Percentiles rank a stretch among this genome's conserved stretches.
These are phyloP conservation scores for Boletales sp. DNA, from an alignment of 768 basidiomycete species.

Conservation along the genomic window DNA sequence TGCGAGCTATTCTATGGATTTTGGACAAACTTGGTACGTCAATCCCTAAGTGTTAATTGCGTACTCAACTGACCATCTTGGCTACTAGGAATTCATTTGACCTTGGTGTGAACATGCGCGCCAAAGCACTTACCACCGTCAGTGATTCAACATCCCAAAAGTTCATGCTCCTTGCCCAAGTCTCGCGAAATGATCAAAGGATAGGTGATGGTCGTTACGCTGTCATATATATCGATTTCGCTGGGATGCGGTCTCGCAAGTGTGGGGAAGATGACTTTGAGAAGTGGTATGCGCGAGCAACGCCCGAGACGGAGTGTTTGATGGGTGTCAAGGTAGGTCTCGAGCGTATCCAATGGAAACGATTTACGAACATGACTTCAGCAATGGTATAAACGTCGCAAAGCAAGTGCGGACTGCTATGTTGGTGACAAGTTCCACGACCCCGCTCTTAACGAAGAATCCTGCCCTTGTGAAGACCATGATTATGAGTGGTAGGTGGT, in stretches of 20 bases:
- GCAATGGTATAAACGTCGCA: slow-evolving; percentile 95
- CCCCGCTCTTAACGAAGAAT: slow-evolving; percentile 78
- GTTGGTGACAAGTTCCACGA: slow-evolving; percentile 88
- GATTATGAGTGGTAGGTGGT: slow-evolving; percentile 89
- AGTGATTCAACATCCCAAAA: slow-evolving; percentile 97
- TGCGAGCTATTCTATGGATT: slow-evolving; percentile 76
- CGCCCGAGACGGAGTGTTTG: slow-evolving; percentile 67
- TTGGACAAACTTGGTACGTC: slow-evolving; percentile 81
- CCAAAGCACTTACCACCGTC: slow-evolving; percentile 78
- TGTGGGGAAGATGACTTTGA: slow-evolving; percentile 77
- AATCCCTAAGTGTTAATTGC: too few species aligned
- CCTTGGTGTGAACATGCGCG: slow-evolving; percentile 66
- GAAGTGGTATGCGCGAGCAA: slow-evolving; percentile 77
- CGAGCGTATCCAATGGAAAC: neutral
- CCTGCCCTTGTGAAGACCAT: slow-evolving; percentile 77
- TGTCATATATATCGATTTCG: slow-evolving; percentile 81
- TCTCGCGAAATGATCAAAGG: slow-evolving; percentile 56
- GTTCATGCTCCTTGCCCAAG: slow-evolving; percentile 83
- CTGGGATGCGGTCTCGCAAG: slow-evolving; percentile 59
- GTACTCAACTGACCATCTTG: neutral
- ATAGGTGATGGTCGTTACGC: slow-evolving; percentile 59
- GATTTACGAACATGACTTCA: slow-evolving; percentile 25
- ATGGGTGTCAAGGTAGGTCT: slow-evolving; percentile 89
- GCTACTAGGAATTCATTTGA: slow-evolving; percentile 61
- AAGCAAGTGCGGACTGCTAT: slow-evolving; percentile 79